A percentile compares a stretch with the other conserved stretches of the same genome.
Evolutionary conservation across 495 filamentous ascomycete genomes (phyloP).

Genomic region (Cercophora sp.): DNA sequence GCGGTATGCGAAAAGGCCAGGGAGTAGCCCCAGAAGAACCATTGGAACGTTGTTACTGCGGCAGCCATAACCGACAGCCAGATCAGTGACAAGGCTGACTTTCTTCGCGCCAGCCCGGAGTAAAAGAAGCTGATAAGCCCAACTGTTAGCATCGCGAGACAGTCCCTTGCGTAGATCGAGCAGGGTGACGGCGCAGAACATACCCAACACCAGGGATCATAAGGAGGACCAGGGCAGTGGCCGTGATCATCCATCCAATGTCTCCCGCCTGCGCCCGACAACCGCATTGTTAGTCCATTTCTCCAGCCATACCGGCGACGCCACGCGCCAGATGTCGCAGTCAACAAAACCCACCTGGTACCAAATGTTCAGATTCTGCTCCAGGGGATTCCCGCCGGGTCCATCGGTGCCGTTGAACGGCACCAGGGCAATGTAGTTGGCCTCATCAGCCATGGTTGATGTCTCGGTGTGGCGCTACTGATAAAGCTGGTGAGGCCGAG

Average conservation of each 20-base stretch:
- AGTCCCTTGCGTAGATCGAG: background rate
- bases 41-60: constrained; percentile 87
- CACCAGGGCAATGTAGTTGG: constrained; percentile 48
- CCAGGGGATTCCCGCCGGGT: constrained; percentile 71
- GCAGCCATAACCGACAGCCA: constrained; percentile 93
- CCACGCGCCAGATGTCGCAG: background rate
- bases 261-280: constrained; percentile 63
- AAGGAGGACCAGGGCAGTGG: constrained; percentile 84
- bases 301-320: background rate
- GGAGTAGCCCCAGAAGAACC: constrained; percentile 99
- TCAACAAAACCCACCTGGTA: constrained; percentile 60
- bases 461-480: background rate
- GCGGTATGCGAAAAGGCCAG: constrained; percentile 86
- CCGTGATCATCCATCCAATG: constrained; percentile 82
- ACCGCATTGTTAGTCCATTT: constrained; percentile 3
- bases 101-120: constrained; percentile 87
- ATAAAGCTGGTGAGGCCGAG: constrained; percentile 1
- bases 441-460: constrained; percentile 38
- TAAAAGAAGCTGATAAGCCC: constrained; percentile 73
- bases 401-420: constrained; percentile 65
- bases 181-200: constrained; percentile 7
- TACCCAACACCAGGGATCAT: constrained; percentile 94
- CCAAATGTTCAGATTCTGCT: constrained; percentile 71
- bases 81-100: constrained; percentile 88
- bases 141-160: constrained; percentile 8